Conservation (phyloP, 2,329 filamentous ascomycete genomes). For the Aspergillus melleus region DNA sequence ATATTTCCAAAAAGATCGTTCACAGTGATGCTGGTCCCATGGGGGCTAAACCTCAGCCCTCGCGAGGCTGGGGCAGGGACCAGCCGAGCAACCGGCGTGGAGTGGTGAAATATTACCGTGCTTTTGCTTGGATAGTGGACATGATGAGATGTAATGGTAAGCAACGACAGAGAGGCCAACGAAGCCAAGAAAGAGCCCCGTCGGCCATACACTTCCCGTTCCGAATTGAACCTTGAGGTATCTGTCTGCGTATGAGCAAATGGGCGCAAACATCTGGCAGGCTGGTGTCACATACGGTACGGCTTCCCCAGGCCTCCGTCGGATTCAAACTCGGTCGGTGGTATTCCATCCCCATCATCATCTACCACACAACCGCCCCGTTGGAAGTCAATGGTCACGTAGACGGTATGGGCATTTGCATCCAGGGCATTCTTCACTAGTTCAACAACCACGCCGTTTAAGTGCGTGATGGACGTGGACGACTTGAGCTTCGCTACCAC, state of each 20-base stretch:
- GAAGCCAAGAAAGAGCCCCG: constrained; percentile 77
- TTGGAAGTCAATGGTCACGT: constrained; percentile 70
- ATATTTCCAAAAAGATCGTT: constrained; percentile 85
- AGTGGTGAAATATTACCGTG: constrained; percentile 69
- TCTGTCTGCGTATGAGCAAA: constrained; percentile 51
- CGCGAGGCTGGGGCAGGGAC: constrained; percentile 62
- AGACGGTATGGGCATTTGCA: constrained; percentile 68
- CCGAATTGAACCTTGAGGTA: constrained; percentile 69
- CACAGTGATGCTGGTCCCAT: constrained; percentile 76
- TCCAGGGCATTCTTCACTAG: constrained; percentile 84
- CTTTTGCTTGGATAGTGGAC: constrained; percentile 51
- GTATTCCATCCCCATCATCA: constrained; percentile 81
- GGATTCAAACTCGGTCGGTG: constrained; percentile 68
- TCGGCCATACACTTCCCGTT: constrained; percentile 59
- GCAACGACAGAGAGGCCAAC: constrained; percentile 70
- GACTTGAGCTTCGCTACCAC: constrained; percentile 81
- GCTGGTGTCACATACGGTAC: constrained; percentile 56
- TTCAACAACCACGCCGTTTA: constrained; percentile 70
- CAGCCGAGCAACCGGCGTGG: constrained; percentile 63
- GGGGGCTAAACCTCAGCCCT: constrained; percentile 53
- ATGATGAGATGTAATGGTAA: constrained; percentile 75
- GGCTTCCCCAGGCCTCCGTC: constrained; percentile 70
- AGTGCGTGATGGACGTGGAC: constrained; percentile 72
- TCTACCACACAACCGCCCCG: constrained; percentile 77
- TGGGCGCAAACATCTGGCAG: not conserved